phyloP scores from a whole-genome alignment of 345 rosid genomes.

The Boechera divaricarpa region DNA sequence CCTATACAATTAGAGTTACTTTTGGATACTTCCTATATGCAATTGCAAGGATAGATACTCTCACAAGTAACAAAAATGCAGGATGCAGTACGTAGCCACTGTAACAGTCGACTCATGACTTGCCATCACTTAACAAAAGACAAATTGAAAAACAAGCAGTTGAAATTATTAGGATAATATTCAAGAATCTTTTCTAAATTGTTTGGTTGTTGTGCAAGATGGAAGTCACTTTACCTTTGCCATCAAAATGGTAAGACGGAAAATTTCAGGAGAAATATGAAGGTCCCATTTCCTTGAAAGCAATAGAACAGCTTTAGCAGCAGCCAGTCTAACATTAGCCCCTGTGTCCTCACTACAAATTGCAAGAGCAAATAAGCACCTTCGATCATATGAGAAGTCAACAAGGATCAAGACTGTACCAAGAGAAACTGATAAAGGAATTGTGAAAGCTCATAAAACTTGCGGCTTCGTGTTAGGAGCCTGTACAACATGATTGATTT shows the following conservation, averaged over 20 bases:
- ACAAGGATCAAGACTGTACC: constrained; percentile 5
- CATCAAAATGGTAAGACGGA: constrained; percentile 61
- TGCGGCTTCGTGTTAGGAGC: constrained; percentile 10
- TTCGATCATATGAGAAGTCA: constrained; percentile 27
- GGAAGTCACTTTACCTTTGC: constrained; percentile 63
- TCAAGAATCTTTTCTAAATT: constrained; percentile 10
- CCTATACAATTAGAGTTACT: constrained; percentile 12
- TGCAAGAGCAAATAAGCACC: constrained; percentile 32
- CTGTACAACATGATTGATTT: constrained; percentile 23
- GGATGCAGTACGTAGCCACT: constrained; percentile 20
- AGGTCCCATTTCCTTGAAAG: constrained; percentile 96
- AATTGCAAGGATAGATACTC: constrained; percentile 23
- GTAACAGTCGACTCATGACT: constrained; percentile 22
- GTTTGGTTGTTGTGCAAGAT: constrained; percentile 25
- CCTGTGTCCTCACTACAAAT: constrained; percentile 59
- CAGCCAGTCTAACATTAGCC: constrained; percentile 68
- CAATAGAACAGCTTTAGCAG: constrained; percentile 83
- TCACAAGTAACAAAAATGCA: constrained; percentile 26
- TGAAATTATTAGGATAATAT: constrained; percentile 15
- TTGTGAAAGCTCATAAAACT: constrained; percentile 19
- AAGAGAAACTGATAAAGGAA: constrained; percentile 16
- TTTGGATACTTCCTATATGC: constrained; percentile 15
- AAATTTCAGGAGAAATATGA: constrained; percentile 73
- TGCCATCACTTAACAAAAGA: constrained; percentile 12
- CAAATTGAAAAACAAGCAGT: constrained; percentile 5